Evolutionary conservation across 1,284 basidiomycete species (phyloP).

Genomic region (Cryptococcus sp.): DNA sequence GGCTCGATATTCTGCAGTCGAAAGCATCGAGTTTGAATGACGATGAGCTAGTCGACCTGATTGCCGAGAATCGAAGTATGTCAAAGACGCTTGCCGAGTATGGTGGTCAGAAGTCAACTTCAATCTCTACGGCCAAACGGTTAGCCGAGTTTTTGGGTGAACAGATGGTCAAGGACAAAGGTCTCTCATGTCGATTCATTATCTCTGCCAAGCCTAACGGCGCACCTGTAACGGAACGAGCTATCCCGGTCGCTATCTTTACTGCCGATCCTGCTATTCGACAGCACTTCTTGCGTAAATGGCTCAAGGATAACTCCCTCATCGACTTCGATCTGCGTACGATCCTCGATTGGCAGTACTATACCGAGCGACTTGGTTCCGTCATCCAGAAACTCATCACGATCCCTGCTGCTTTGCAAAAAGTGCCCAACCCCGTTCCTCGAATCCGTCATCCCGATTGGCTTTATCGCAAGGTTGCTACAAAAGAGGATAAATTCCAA

Average conservation of each 20-base stretch:
- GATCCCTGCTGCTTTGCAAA: constrained; percentile 98
- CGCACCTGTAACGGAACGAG: constrained; percentile 94
- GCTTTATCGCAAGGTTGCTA: constrained; percentile 86
- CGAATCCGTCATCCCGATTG: constrained; percentile 96
- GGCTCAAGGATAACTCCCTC: constrained; percentile 90
- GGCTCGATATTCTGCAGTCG: constrained; percentile 92
- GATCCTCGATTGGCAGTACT: constrained; percentile 98
- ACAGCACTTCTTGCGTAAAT: constrained; percentile 85
- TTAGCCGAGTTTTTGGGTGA: constrained; percentile 96
- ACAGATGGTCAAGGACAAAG: constrained; percentile 99
- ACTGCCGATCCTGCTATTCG: constrained; percentile 90
- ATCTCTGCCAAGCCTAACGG: constrained; percentile 92
- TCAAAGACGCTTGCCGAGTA: constrained; percentile 95
- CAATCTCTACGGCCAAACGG: constrained; percentile 92
- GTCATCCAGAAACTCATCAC: constrained; percentile 99
- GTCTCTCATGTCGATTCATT: constrained; percentile 97
- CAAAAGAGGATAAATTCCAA: constrained; percentile 91
- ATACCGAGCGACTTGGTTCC: constrained; percentile 94
- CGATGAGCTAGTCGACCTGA: constrained; percentile 93
- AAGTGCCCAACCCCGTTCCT: constrained; percentile 92
- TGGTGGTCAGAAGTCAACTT: constrained; percentile 93
- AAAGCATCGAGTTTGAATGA: constrained; percentile 79
- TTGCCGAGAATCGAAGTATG: constrained; percentile 99
- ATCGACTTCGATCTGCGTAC: constrained; percentile 86
- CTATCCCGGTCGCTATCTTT: constrained; percentile 98